Percentiles rank a stretch among this genome's conserved stretches.
Conservation (phyloP, 371 early-diverging fungal genomes). For the Mortierella polycephala region DNA sequence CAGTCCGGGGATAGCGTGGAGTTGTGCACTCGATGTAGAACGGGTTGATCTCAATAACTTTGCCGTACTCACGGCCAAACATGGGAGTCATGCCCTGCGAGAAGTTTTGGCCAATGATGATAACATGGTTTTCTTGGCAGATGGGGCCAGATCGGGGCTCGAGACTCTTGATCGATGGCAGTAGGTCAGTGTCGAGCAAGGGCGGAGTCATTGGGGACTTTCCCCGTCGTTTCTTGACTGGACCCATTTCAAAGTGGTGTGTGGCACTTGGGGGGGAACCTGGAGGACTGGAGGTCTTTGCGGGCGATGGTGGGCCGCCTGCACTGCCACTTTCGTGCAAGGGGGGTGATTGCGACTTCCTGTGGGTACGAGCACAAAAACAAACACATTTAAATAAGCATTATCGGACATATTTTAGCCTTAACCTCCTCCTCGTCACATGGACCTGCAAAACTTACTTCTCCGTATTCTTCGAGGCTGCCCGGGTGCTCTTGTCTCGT, state of each 20-base stretch:
- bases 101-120: slow-evolving; percentile 53
- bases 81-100: slow-evolving; percentile 49
- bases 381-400: not conserved
- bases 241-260: slow-evolving; percentile 28
- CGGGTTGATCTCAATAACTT: slow-evolving; percentile 48
- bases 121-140: slow-evolving; percentile 54
- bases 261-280: slow-evolving; percentile 24
- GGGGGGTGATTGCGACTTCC: slow-evolving; percentile 31
- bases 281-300: slow-evolving; percentile 40
- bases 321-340: slow-evolving; percentile 21
- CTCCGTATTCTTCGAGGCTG: slow-evolving; percentile 7
- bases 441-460: slow-evolving; percentile 3
- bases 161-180: slow-evolving; percentile 35
- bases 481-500: slow-evolving; percentile 29
- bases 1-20: slow-evolving; percentile 33
- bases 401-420: too few species aligned
- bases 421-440: not conserved
- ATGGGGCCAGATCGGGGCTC: slow-evolving; percentile 45
- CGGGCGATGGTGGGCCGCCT: slow-evolving; percentile 33
- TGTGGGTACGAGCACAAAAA: slow-evolving; percentile 1
- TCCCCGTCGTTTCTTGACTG: slow-evolving; percentile 44
- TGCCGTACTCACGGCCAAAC: slow-evolving; percentile 49
- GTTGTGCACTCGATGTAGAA: slow-evolving; percentile 51
- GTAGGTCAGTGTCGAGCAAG: slow-evolving; percentile 21
- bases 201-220: slow-evolving; percentile 48